Evolutionary conservation across 2,329 filamentous ascomycete species (phyloP).

Genomic region (Cordyceps militaris): DNA sequence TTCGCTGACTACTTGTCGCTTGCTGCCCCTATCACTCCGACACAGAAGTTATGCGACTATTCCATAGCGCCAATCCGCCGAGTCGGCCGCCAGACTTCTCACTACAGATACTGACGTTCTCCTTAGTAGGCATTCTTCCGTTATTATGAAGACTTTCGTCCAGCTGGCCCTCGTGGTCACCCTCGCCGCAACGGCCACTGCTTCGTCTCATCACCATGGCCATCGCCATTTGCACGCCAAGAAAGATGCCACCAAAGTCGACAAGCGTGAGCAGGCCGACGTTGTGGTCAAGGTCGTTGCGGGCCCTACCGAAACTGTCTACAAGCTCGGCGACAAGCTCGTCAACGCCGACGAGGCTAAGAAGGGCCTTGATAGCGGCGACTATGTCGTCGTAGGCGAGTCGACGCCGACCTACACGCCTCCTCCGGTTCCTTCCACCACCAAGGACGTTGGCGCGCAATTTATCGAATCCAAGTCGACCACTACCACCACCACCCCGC

Average conservation of each 20-base stretch:
- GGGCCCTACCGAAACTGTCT: slow-evolving; percentile 60
- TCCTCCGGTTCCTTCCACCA: slow-evolving; percentile 32
- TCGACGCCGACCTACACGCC: slow-evolving; percentile 45
- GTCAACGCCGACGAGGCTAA: slow-evolving; percentile 60
- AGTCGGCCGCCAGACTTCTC: not conserved
- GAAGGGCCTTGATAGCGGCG: slow-evolving; percentile 63
- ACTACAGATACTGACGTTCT: not conserved
- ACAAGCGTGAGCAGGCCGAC: slow-evolving; percentile 39
- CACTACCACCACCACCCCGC: slow-evolving; percentile 28
- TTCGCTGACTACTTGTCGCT: not conserved
- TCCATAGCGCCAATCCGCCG: not conserved
- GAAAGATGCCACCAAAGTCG: slow-evolving; percentile 34
- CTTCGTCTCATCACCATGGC: slow-evolving; percentile 55
- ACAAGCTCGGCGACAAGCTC: slow-evolving; percentile 58
- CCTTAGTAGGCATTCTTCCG: not conserved
- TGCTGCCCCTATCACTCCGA: not conserved
- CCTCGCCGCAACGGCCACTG: slow-evolving; percentile 45
- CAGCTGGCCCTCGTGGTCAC: slow-evolving; percentile 44
- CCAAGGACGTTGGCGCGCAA: slow-evolving; percentile 33
- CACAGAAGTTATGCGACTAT: not conserved
- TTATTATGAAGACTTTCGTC: slow-evolving; percentile 13
- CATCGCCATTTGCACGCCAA: slow-evolving; percentile 54
- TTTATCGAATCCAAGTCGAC: slow-evolving; percentile 44
- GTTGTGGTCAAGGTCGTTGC: slow-evolving; percentile 48
- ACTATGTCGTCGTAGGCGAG: slow-evolving; percentile 59